phyloP scores from a whole-genome alignment of 2,329 filamentous ascomycete genomes.

The Sporothrix sp. region DNA sequence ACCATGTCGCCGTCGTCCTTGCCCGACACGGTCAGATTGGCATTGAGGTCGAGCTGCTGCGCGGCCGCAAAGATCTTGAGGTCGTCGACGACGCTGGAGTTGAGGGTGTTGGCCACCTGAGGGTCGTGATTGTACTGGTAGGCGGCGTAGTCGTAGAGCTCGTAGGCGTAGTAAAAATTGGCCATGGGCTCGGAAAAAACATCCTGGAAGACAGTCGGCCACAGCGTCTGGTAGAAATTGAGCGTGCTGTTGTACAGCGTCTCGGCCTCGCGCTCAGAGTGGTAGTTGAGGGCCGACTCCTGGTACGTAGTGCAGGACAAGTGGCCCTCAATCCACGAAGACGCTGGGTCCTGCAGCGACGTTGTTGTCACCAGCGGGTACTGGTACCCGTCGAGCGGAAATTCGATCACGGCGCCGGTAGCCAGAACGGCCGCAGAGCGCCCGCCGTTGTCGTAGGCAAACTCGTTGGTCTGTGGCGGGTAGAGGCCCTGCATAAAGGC shows the following conservation, averaged over 20 bases:
- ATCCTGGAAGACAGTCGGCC: slow-evolving; percentile 28
- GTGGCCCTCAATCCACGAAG: slow-evolving; percentile 35
- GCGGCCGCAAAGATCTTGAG: slow-evolving; percentile 55
- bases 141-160: slow-evolving; percentile 46
- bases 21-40: slow-evolving; percentile 50
- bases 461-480: slow-evolving; percentile 48
- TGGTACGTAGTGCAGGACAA: slow-evolving; percentile 31
- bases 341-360: slow-evolving; percentile 30
- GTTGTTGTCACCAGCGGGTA: slow-evolving; percentile 51
- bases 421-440: slow-evolving; percentile 18
- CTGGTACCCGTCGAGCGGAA: slow-evolving; percentile 70
- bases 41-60: slow-evolving; percentile 51
- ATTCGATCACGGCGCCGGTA: slow-evolving; percentile 44
- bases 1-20: slow-evolving; percentile 27
- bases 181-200: slow-evolving; percentile 27
- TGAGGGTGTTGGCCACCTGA: slow-evolving; percentile 31
- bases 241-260: slow-evolving; percentile 21
- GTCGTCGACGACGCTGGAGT: slow-evolving; percentile 36
- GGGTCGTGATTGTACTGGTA: slow-evolving; percentile 44
- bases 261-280: slow-evolving; percentile 16
- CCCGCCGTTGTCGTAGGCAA: slow-evolving; percentile 29
- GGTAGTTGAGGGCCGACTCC: slow-evolving; percentile 22
- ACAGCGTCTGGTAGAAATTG: slow-evolving; percentile 36
- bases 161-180: slow-evolving; percentile 40
- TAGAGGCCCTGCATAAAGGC: slow-evolving; percentile 82